These are phyloP conservation scores for Calamus simplicifolius DNA, from an alignment of 176 grass and related monocot species.

Conservation along the genomic window DNA sequence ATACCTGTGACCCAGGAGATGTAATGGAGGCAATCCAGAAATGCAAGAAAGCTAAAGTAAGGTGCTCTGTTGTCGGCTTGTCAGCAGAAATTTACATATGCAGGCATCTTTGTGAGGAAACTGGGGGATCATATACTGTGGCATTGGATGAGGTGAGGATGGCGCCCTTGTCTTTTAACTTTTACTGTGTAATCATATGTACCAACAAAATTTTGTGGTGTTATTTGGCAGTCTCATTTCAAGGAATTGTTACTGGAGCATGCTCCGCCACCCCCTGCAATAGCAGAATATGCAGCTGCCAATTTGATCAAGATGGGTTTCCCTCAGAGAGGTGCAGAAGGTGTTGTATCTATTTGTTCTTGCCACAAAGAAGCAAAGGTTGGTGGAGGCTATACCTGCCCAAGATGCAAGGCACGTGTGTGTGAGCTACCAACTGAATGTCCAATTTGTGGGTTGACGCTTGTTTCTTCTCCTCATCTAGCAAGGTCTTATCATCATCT, in stretches of 20 bases:
- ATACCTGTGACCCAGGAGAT: slow-evolving; percentile 89
- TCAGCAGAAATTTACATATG: slow-evolving; percentile 95
- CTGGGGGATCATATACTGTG: slow-evolving; percentile 78
- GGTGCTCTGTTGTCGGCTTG: slow-evolving; percentile 84
- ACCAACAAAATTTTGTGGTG: slow-evolving; percentile 9
- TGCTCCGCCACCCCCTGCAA: slow-evolving; percentile 79
- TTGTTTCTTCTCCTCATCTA: slow-evolving; percentile 91
- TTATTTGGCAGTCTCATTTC: slow-evolving; percentile 71
- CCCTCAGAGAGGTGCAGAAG: slow-evolving; percentile 93
- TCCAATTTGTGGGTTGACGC: slow-evolving; percentile 74
- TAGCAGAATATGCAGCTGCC: slow-evolving; percentile 92
- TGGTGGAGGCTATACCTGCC: slow-evolving; percentile 90
- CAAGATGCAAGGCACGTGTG: slow-evolving; percentile 93
- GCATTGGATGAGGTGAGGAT: slow-evolving; percentile 72
- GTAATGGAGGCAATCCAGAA: slow-evolving; percentile 71
- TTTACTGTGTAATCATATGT: slow-evolving; percentile 14
- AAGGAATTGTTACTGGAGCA: slow-evolving; percentile 92
- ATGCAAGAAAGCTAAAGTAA: slow-evolving; percentile 83
- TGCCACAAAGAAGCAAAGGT: slow-evolving; percentile 91
- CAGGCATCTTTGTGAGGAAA: slow-evolving; percentile 88
- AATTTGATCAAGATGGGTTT: slow-evolving; percentile 99
- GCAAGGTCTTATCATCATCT: slow-evolving; percentile 98
- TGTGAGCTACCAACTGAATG: slow-evolving; percentile 94
- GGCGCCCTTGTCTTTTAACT: slow-evolving; percentile 24
- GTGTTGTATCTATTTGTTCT: slow-evolving; percentile 91